phyloP scores from a whole-genome alignment of 352 stramenopile species.

The Pythium brassicae region DNA sequence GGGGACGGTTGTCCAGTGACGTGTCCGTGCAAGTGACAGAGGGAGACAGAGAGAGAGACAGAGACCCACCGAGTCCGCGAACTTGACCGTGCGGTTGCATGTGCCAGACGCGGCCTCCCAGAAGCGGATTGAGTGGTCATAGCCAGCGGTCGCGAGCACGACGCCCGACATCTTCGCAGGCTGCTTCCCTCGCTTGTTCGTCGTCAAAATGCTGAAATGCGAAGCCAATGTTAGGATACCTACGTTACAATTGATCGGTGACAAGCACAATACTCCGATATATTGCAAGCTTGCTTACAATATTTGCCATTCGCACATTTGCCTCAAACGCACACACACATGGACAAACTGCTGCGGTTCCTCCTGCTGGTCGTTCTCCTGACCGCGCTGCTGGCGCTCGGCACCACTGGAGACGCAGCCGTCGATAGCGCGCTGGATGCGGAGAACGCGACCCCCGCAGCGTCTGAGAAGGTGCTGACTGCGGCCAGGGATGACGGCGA shows the following conservation, averaged over 20 bases:
- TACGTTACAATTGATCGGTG: no score
- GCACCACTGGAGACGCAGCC: background rate
- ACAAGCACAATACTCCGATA: no score
- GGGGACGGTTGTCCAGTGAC: background rate
- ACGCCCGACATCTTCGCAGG: slow-evolving; percentile 71
- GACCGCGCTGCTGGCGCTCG: background rate
- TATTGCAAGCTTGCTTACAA: no score
- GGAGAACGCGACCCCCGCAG: background rate
- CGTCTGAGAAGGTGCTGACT: no score
- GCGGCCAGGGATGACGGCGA: background rate
- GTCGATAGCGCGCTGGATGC: background rate
- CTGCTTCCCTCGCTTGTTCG: background rate
- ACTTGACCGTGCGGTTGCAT: slow-evolving; percentile 95
- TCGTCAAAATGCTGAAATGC: no score
- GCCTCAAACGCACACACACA: no score
- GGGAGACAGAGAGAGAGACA: background rate
- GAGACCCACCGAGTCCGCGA: slow-evolving; percentile 87
- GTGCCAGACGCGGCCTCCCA: slow-evolving; percentile 96
- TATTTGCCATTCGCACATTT: no score
- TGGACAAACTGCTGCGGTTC: no score
- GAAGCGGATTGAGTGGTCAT: slow-evolving; percentile 98
- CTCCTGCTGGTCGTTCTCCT: no score
- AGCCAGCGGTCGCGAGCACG: slow-evolving; percentile 95
- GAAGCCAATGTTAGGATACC: no score
- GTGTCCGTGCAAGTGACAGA: background rate